phyloP scores from a whole-genome alignment of 148 eudicot genomes.

The Rheum nobile region DNA sequence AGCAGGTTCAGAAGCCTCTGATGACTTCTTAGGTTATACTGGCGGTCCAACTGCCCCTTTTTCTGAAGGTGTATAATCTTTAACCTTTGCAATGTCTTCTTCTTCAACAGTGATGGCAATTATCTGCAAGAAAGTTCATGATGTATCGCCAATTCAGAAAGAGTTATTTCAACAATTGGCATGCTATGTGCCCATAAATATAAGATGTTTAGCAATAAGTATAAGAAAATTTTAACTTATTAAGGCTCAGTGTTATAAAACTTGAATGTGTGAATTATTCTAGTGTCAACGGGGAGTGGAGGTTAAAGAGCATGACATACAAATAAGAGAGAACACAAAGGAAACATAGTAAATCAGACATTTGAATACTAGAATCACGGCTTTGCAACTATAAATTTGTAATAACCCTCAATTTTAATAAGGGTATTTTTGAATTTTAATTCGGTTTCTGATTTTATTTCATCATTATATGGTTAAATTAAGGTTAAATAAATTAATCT shows the following conservation, averaged over 20 bases:
- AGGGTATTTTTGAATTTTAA: too few relatives aligned
- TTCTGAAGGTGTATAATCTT: conserved; percentile 59
- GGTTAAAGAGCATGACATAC: not conserved
- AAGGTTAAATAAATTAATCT: too few relatives aligned
- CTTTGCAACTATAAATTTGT: too few relatives aligned
- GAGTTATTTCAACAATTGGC: not conserved
- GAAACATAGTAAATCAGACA: too few relatives aligned
- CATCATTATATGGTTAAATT: too few relatives aligned
- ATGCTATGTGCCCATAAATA: not conserved
- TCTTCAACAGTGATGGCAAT: too few relatives aligned
- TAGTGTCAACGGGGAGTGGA: not conserved
- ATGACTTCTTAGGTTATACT: conserved; percentile 38
- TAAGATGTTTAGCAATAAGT: not conserved
- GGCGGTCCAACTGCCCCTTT: conserved; percentile 27
- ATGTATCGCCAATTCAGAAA: not conserved
- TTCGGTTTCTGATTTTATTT: too few relatives aligned
- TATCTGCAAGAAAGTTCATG: too few relatives aligned
- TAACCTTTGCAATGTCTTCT: too few relatives aligned
- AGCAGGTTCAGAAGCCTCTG: conserved; percentile 28
- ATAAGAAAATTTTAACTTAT: not conserved
- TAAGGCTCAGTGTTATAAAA: too few relatives aligned
- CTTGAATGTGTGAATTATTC: not conserved
- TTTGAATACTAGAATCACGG: not conserved
- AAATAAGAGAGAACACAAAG: too few relatives aligned
- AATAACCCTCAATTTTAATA: too few relatives aligned